A percentile compares a stretch with the other conserved stretches of the same genome.
phyloP scores from a whole-genome alignment of 2,329 filamentous ascomycete species.

The Stachybotrys elegans region DNA sequence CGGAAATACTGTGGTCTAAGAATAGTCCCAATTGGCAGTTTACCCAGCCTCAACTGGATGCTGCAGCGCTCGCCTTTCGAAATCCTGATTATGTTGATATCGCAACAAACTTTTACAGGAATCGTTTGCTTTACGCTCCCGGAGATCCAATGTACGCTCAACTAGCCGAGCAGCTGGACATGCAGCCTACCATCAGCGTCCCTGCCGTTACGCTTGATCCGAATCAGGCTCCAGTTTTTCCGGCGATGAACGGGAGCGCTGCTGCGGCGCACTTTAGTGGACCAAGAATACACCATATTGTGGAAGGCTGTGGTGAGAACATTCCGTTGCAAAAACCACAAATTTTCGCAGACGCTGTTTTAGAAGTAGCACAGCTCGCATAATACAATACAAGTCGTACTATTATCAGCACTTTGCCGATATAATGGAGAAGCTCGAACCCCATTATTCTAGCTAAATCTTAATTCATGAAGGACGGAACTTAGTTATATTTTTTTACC shows the following conservation, averaged over 20 bases:
- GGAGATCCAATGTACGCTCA: conserved; percentile 5
- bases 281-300: conserved; percentile 9
- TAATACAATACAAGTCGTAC: too few species aligned
- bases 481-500: too few species aligned
- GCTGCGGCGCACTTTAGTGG: conserved; percentile 7
- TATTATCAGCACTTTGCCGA: too few species aligned
- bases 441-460: too few species aligned
- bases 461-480: too few species aligned
- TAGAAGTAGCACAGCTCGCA: conserved; percentile 5
- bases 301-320: conserved; percentile 8
- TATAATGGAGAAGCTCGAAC: too few species aligned
- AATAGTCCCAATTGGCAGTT: conserved; percentile 1
- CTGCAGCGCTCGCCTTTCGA: conserved; percentile 1
- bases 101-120: conserved; percentile 6
- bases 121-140: conserved; percentile 6
- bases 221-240: conserved; percentile 7
- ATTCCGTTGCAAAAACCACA: conserved; percentile 9
- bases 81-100: conserved; percentile 7
- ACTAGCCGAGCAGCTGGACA: conserved; percentile 3
- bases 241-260: conserved; percentile 7
- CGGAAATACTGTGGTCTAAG: conserved; percentile 1
- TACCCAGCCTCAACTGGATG: neutral
- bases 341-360: conserved; percentile 8
- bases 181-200: conserved; percentile 7
- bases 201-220: conserved; percentile 9